phyloP scores from a whole-genome alignment of 106 monocot genomes.

The Acorus gramineus region DNA sequence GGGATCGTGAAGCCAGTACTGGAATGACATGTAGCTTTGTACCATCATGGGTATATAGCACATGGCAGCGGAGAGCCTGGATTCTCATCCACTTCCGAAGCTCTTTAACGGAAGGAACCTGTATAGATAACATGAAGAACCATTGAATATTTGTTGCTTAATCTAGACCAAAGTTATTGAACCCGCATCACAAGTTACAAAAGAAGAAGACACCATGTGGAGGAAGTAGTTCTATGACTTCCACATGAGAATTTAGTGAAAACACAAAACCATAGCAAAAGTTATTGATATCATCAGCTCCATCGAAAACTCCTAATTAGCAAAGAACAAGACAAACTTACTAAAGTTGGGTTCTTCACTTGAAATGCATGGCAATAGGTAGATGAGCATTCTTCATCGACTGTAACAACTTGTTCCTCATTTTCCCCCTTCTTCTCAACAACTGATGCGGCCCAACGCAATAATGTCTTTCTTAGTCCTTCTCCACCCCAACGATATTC shows the following conservation, averaged over 20 bases:
- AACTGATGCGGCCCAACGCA: conserved; percentile 75
- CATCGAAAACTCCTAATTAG: background rate
- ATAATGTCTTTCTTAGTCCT: conserved; percentile 74
- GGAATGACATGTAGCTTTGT: conserved; percentile 86
- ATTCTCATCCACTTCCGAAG: conserved; percentile 77
- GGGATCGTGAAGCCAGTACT: conserved; percentile 80
- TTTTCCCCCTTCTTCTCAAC: conserved; percentile 44
- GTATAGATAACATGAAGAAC: background rate
- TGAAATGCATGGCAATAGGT: conserved; percentile 68
- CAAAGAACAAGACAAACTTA: conserved; percentile 16
- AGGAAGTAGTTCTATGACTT: too few relatives aligned
- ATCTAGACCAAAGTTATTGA: too few relatives aligned
- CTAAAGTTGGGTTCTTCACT: conserved; percentile 58
- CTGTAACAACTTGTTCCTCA: conserved; percentile 56
- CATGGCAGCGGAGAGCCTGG: conserved; percentile 87
- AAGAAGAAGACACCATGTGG: too few relatives aligned
- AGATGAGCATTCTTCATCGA: conserved; percentile 69
- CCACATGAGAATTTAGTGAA: too few relatives aligned
- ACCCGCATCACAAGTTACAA: too few relatives aligned
- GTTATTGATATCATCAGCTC: background rate
- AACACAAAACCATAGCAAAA: background rate
- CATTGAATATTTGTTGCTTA: background rate
- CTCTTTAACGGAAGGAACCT: conserved; percentile 80
- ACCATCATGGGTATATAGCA: conserved; percentile 73
- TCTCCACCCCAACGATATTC: conserved; percentile 97